Evolutionary conservation across 768 basidiomycete genomes (phyloP).

Genomic region (Phaeotremella skinneri): DNA sequence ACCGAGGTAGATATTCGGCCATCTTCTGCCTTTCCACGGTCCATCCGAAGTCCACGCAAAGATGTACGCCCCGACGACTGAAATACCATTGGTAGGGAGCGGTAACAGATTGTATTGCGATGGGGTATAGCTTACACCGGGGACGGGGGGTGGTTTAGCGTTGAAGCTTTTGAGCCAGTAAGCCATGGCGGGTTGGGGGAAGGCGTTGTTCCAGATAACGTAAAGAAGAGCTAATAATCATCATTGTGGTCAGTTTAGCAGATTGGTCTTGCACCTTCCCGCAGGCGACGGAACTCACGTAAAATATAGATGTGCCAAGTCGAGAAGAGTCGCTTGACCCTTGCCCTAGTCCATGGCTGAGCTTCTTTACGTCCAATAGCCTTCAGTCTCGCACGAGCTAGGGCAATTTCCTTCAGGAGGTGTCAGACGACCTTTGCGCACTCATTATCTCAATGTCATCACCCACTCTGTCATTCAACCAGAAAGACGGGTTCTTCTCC

Average conservation of each 20-base stretch:
- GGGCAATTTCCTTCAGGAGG: constrained; percentile 27
- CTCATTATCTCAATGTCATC: constrained; percentile 23
- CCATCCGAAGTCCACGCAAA: constrained; percentile 41
- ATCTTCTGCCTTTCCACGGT: constrained; percentile 28
- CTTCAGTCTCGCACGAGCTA: constrained; percentile 26
- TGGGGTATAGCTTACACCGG: constrained; percentile 29
- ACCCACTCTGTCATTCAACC: not conserved
- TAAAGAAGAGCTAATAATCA: constrained; percentile 4
- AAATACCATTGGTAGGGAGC: constrained; percentile 26
- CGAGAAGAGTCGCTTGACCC: constrained; percentile 18
- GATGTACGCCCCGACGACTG: constrained; percentile 22
- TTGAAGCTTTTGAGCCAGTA: constrained; percentile 37
- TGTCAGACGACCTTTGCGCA: constrained; percentile 27
- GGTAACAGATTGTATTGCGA: constrained; percentile 13
- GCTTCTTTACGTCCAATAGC: constrained; percentile 22
- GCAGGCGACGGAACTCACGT: constrained; percentile 10
- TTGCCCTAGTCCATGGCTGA: constrained; percentile 11
- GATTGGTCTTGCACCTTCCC: not conserved
- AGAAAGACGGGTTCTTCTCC: constrained; percentile 7
- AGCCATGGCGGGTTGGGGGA: constrained; percentile 20
- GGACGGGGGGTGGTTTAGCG: constrained; percentile 22
- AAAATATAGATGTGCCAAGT: constrained; percentile 41
- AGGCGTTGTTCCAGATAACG: constrained; percentile 29
- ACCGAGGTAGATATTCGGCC: constrained; percentile 25
- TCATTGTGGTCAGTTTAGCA: not conserved